Conservation (phyloP, 768 basidiomycete species). For the Lepiota brunneoincarnata region DNA sequence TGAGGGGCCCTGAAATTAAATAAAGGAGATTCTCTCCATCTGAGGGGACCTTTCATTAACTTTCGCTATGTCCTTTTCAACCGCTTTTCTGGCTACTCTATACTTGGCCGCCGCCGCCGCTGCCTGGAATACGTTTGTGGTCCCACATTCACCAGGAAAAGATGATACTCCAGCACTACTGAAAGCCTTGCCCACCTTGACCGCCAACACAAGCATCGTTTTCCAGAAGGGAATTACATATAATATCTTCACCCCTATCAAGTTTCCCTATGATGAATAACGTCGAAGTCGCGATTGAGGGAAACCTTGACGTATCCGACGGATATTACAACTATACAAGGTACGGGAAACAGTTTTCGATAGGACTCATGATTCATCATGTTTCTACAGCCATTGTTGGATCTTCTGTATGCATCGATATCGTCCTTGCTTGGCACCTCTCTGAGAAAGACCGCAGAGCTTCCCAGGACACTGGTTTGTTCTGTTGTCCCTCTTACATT, state of each 20-base stretch:
- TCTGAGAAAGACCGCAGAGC: slow-evolving; percentile 22
- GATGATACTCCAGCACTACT: slow-evolving; percentile 53
- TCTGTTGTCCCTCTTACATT: not conserved
- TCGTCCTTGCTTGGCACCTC: not conserved
- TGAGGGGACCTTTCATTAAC: not conserved
- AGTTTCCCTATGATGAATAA: slow-evolving; percentile 52
- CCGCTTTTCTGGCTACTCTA: not conserved
- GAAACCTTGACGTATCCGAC: slow-evolving; percentile 55
- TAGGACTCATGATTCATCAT: not conserved
- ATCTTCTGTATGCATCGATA: slow-evolving; percentile 35
- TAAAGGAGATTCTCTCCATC: not conserved
- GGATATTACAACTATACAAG: slow-evolving; percentile 50
- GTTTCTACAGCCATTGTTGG: slow-evolving; percentile 38
- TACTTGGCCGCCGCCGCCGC: slow-evolving; percentile 9
- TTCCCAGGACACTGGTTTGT: slow-evolving; percentile 45
- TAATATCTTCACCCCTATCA: slow-evolving; percentile 59
- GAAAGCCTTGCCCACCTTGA: slow-evolving; percentile 39
- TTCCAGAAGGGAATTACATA: slow-evolving; percentile 59
- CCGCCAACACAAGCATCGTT: slow-evolving; percentile 47
- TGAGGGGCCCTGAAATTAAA: not conserved
- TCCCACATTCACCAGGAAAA: slow-evolving; percentile 42
- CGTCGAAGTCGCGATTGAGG: slow-evolving; percentile 57
- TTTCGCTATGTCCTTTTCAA: not conserved
- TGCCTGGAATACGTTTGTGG: slow-evolving; percentile 49
- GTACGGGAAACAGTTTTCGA: slow-evolving; percentile 20